Evolutionary conservation across 2,329 filamentous ascomycete species (phyloP).

Genomic region (Pyricularia sp.): DNA sequence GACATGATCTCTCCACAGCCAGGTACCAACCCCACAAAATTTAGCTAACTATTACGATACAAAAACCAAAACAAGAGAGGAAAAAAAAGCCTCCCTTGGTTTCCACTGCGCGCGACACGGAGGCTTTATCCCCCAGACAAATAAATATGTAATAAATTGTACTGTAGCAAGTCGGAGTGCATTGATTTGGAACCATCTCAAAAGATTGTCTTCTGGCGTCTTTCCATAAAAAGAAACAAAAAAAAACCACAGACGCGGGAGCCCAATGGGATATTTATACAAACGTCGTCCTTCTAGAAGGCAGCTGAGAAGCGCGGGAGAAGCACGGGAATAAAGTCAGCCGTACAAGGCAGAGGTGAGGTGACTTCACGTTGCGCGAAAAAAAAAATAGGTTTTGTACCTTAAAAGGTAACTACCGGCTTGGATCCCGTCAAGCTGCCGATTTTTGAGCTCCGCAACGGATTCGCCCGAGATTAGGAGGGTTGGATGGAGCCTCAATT

Average conservation of each 20-base stretch:
- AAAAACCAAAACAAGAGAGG: not conserved
- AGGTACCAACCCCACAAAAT: not conserved
- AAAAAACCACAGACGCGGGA: too few species aligned
- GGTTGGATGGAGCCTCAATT: not conserved
- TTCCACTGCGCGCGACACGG: not conserved
- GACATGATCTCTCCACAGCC: not conserved
- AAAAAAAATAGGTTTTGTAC: not conserved
- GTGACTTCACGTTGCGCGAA: not conserved
- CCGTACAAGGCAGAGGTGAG: not conserved
- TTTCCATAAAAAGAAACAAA: too few species aligned
- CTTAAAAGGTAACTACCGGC: not conserved
- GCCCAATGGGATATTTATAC: too few species aligned
- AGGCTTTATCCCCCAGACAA: not conserved
- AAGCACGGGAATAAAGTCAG: not conserved
- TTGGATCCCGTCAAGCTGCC: not conserved
- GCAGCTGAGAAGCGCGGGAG: not conserved
- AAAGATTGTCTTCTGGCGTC: too few species aligned
- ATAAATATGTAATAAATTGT: not conserved
- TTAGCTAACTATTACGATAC: not conserved
- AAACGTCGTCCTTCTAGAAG: not conserved
- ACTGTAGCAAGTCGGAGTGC: not conserved
- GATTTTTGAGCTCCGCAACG: not conserved
- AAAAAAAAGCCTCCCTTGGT: not conserved
- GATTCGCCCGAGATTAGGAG: not conserved
- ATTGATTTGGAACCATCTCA: not conserved